Base-by-base conservation (phyloP, 805 yeast species). In the Lachancea thermotolerans region DNA sequence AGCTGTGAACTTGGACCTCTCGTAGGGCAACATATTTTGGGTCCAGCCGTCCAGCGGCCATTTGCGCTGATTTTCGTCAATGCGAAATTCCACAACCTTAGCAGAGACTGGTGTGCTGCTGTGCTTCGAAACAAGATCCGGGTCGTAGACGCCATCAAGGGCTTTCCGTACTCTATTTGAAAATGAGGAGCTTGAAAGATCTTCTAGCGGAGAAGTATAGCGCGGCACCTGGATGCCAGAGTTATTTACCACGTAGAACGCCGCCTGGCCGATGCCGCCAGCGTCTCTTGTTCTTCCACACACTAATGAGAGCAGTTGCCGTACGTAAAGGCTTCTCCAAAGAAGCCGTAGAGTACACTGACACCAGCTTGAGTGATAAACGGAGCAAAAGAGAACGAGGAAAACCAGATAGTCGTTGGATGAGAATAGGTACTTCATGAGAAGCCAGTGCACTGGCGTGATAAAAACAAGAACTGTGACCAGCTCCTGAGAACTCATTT, bases 41-140 rank as follows among this genome's bases (percentile, higher is more conserved):
- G 45, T 44, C 66, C 66, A 62, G 33, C 47, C 49, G 31, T 42
- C 43, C n/a, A 44, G 35, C 29, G 46, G 49, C 66, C 66, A 61
- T 46, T 60, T 61, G 32, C 67, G 50, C 42, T 63, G 59, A 44
- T 59, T 61, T 47, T 59, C 64, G 14, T 51, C 37, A n/a, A 63
- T 47, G 15, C 42, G 40, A n/a, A 57, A 37, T 41, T 59, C 61
- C 3, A 57, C 45, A 4, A 60, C 47, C 6, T 45, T 46, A 9
- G 55, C 51, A 16, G 17, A 37, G 37, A 28, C 16, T 28, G 31
- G 12, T 29, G 35, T 14, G 35, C 12, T 14, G 12, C 14, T 12
- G 12, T 30, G 14, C 9, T 30, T 14, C 14, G 33, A 30, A 14
- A 14, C 33, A 11, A 12, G 33, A 11, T 30, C 33, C 12, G 33